Percentiles rank a stretch among this genome's conserved stretches.
phyloP scores from a whole-genome alignment of 2,329 filamentous ascomycete species.

The Clarireedia paspali region DNA sequence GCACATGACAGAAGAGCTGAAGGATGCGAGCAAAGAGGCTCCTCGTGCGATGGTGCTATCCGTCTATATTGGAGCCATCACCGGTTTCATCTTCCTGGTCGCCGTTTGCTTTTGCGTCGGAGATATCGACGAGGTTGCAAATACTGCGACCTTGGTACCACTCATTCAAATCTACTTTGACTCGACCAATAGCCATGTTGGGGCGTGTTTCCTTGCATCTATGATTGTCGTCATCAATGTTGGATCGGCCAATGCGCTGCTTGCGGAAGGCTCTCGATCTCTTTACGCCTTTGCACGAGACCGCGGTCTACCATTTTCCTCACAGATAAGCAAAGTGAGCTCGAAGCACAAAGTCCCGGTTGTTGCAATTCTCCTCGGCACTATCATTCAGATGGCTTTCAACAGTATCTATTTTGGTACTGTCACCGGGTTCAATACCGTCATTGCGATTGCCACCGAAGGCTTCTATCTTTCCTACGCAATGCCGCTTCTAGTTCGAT shows the following conservation, averaged over 20 bases:
- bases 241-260: constrained; percentile 33
- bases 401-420: constrained; percentile 49
- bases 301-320: constrained; percentile 44
- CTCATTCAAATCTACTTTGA: constrained; percentile 44
- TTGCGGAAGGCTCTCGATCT: constrained; percentile 31
- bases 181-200: constrained; percentile 36
- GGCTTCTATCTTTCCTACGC: constrained; percentile 54
- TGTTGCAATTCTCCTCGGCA: constrained; percentile 39
- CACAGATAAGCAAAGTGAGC: constrained; percentile 38
- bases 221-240: constrained; percentile 36
- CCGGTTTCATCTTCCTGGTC: constrained; percentile 42
- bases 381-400: constrained; percentile 42
- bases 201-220: constrained; percentile 40
- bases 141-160: constrained; percentile 37
- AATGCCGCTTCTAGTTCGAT: constrained; percentile 43
- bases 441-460: constrained; percentile 48
- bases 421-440: constrained; percentile 46
- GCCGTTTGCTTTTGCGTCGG: constrained; percentile 44
- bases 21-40: constrained; percentile 41
- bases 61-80: constrained; percentile 38
- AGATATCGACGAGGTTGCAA: constrained; percentile 36
- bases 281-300: constrained; percentile 43
- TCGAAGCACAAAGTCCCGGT: constrained; percentile 39
- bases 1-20: constrained; percentile 50
- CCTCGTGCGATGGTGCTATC: constrained; percentile 42